phyloP scores from a whole-genome alignment of 305 asterid genomes.

The Solanum hybrid region DNA sequence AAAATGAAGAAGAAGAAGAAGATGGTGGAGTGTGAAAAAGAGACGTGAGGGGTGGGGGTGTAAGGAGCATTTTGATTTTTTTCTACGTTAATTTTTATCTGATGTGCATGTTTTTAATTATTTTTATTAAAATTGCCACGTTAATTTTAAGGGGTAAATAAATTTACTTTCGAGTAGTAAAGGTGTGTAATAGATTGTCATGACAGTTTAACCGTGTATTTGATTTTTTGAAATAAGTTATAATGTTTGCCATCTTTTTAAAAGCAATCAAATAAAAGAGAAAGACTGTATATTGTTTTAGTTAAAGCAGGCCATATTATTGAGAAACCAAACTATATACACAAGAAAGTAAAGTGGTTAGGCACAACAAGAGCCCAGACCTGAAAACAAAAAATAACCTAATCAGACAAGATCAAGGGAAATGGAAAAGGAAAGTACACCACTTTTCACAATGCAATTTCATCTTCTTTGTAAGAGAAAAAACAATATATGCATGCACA shows the following conservation, averaged over 20 bases:
- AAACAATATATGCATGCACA: not conserved
- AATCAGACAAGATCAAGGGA: not conserved
- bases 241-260: not conserved
- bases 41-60: not conserved
- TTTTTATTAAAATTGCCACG: not conserved
- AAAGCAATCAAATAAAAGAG: too few species aligned
- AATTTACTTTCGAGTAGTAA: not conserved
- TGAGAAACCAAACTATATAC: not conserved
- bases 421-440: not conserved
- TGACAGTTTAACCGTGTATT: not conserved
- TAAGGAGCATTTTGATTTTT: too few species aligned
- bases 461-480: not conserved
- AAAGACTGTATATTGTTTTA: too few species aligned
- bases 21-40: not conserved
- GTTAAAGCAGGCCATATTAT: not conserved
- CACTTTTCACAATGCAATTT: not conserved
- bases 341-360: not conserved
- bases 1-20: too few species aligned
- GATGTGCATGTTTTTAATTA: not conserved
- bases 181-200: not conserved
- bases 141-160: too few species aligned
- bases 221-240: too few species aligned
- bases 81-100: not conserved
- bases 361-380: not conserved
- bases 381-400: not conserved